A percentile compares a stretch with the other conserved stretches of the same genome.
These are phyloP conservation scores for Leccinum insolens DNA, from an alignment of 1,284 basidiomycete species.

Conservation along the genomic window DNA sequence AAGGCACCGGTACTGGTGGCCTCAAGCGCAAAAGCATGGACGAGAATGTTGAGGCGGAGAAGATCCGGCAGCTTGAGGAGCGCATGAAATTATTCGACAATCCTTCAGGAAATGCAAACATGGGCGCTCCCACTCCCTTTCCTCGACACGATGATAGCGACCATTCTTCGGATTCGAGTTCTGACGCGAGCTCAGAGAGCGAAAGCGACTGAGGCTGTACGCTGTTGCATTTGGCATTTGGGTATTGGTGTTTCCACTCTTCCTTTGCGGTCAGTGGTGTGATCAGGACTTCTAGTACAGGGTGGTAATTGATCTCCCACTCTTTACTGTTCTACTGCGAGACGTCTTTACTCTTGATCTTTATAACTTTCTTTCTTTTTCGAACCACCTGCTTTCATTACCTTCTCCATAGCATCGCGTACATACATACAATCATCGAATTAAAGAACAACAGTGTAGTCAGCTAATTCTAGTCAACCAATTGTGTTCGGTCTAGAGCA, in stretches of 20 bases:
- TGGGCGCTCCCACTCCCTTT: conserved; percentile 38
- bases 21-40: conserved; percentile 91
- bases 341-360: conserved; percentile 35
- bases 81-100: conserved; percentile 77
- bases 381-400: conserved; percentile 32
- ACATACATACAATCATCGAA: conserved; percentile 41
- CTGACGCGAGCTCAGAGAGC: conserved; percentile 77
- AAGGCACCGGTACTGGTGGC: conserved; percentile 83
- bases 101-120: conserved; percentile 41
- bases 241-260: conserved; percentile 18
- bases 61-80: conserved; percentile 86
- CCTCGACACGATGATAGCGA: conserved; percentile 59
- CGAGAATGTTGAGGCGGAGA: conserved; percentile 86
- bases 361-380: conserved; percentile 38
- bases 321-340: conserved; percentile 23
- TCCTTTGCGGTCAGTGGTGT: conserved; percentile 15
- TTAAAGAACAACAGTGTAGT: conserved; percentile 42
- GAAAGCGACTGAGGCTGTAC: conserved; percentile 68
- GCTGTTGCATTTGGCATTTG: conserved; percentile 11
- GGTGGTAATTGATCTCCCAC: conserved; percentile 17
- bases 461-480: conserved; percentile 39
- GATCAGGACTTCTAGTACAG: conserved; percentile 25
- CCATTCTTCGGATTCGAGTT: conserved; percentile 77
- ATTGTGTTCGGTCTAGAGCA: conserved; percentile 20
- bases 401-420: conserved; percentile 34